A percentile compares a stretch with the other conserved stretches of the same genome.
Evolutionary conservation across 1,139 yeast species (phyloP).

Genomic region (Candida sp.): DNA sequence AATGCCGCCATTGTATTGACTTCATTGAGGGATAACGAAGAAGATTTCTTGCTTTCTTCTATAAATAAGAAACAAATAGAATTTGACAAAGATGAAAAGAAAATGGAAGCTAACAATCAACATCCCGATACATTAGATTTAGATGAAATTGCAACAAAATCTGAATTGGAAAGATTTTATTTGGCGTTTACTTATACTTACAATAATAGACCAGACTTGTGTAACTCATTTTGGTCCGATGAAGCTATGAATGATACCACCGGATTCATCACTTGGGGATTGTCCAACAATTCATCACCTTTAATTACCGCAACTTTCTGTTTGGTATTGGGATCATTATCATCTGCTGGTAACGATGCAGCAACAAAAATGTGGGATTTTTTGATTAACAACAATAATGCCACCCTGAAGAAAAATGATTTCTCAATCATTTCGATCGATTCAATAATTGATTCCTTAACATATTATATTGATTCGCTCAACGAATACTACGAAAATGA

Average conservation of each 20-base stretch:
- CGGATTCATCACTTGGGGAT: constrained; percentile 88
- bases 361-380: constrained; percentile 40
- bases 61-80: constrained; percentile 29
- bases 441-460: constrained; percentile 53
- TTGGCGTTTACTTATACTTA: constrained; percentile 73
- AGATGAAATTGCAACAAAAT: constrained; percentile 62
- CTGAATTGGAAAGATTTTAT: constrained; percentile 87
- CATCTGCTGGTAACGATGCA: constrained; percentile 58
- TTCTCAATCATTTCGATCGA: constrained; percentile 55
- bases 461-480: constrained; percentile 53
- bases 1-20: constrained; percentile 79
- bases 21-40: constrained; percentile 81
- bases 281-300: constrained; percentile 74
- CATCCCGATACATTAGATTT: constrained; percentile 25
- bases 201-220: constrained; percentile 54
- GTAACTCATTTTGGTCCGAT: constrained; percentile 70
- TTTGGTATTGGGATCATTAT: constrained; percentile 70
- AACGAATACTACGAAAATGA: constrained; percentile 39
- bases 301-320: constrained; percentile 82
- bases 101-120: constrained; percentile 4
- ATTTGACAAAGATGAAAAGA: constrained; percentile 9
- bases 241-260: constrained; percentile 44
- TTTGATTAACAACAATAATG: constrained; percentile 26
- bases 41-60: constrained; percentile 66
- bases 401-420: constrained; percentile 32